Conservation (phyloP, 306 rosid genomes). For the Argentina anserina region DNA sequence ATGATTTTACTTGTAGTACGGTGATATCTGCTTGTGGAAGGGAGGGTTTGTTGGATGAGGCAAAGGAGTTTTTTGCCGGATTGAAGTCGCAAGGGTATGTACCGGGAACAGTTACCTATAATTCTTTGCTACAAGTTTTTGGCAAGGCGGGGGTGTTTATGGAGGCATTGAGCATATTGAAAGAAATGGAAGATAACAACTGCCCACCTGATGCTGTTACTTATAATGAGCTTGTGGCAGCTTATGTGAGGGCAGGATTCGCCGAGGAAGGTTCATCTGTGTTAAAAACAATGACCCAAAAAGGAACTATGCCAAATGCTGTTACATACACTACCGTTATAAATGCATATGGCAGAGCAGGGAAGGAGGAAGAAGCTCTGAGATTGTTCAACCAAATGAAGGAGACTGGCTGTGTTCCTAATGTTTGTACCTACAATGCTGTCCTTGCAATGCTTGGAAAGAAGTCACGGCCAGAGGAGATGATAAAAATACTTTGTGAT, state of each 20-base stretch:
- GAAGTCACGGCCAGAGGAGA: conserved; percentile 60
- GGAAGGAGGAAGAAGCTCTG: conserved; percentile 71
- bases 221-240: conserved; percentile 86
- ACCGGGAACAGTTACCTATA: conserved; percentile 83
- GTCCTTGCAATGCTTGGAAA: conserved; percentile 78
- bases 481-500: conserved; percentile 66
- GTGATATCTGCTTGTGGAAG: conserved; percentile 93
- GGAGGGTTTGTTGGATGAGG: conserved; percentile 83
- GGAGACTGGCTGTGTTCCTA: conserved; percentile 83
- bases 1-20: conserved; percentile 91
- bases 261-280: conserved; percentile 74
- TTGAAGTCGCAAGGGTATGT: conserved; percentile 62
- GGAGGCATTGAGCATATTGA: conserved; percentile 74
- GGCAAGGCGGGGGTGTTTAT: conserved; percentile 83
- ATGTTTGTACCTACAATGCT: conserved; percentile 71
- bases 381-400: conserved; percentile 73
- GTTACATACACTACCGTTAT: conserved; percentile 85
- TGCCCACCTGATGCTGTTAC: conserved; percentile 75
- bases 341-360: conserved; percentile 77
- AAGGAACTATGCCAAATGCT: conserved; percentile 81
- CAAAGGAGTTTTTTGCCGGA: conserved; percentile 63
- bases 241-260: conserved; percentile 91
- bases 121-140: conserved; percentile 73
- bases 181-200: conserved; percentile 79
- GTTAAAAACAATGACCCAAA: conserved; percentile 64